Evolutionary conservation across 176 grass and related monocot genomes (phyloP), one percentile per base, ranked within the genome.

Genomic region (Alloteropsis semialata): DNA sequence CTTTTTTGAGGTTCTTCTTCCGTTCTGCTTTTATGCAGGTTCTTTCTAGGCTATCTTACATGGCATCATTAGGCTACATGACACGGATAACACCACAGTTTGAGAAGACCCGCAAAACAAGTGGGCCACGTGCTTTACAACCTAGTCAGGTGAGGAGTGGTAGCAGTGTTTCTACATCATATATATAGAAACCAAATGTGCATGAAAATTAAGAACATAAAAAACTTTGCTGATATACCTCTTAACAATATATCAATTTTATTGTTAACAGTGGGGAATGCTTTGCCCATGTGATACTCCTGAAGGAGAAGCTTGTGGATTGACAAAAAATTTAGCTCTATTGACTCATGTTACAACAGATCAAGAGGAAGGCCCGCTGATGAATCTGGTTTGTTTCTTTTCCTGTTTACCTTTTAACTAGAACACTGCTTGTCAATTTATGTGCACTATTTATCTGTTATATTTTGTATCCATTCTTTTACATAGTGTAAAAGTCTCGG

Each of bases 281-380:
- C 92, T 98, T 88, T 98, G 96, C 44, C 96, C 96, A 77, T 95
- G 92, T 89, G 96, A 98, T 82, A 98, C 96, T 62, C 96, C 96
- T 63, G 96, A 98, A 95, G 96, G 96, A 83, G 92, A 98, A 91
- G 92, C 88, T 81, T 98, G 96, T 60, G 96, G 96, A 38, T 87
- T 98, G 79, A 98, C 91, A 67, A 98, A 98, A 95, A 95, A 98
- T 86, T 91, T 98, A 78, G 92, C 96, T 78, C 86, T 98, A 56
- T 84, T 98, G 82, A 85, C 96, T 79, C 96, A 95, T 18, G 92
- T 98, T 75, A 98, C 96, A 82, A 95, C 96, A 79, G 92, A 98
- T 88, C 86, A 95, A 68, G 92, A 91, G 68, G 92, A 98, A 69
- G 87, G 87, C 33, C 96, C 91, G 57, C 79, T 98, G 58, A 88